Evolutionary conservation across 164 flowering plant species (phyloP), one percentile per base, ranked within the genome.

Genomic region (Annona cherimola): DNA sequence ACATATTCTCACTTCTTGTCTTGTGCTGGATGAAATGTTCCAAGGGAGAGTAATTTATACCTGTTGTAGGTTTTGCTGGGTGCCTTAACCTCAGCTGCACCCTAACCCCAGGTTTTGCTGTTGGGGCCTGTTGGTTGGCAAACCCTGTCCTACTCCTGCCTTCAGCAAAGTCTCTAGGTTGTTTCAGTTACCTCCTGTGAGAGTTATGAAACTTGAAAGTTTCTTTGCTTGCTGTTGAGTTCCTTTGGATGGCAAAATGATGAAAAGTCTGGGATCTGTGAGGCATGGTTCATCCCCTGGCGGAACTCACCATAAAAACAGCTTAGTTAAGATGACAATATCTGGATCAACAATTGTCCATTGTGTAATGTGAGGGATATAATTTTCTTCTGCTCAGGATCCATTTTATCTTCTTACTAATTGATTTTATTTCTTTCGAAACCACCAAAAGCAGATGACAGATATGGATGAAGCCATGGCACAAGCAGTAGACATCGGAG

Each of bases 401-500:
- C 57, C 57, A 8, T 50, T 50, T 50, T 16, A 8, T 50, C 14
- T 50, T 50, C 57, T 50, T 50, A 8, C 57, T 8, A 50, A 50
- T 16, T 50, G 57, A 50, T 50, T 5, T 50, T 11, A 16, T 50
- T 50, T 11, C 3, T 16, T 16, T 0, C 9, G 9, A 7, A 8
- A 50, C 18, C 40, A 57, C 4, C 45, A 55, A 72, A 41, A 61
- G 75, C 86, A 89, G 94, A 69, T 81, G 11, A 71, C 90, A 61
- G 95, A 94, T 75, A 88, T 87, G 71, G 99, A 95, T 84, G 98
- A 95, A 42, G 99, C 98, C 59, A 91, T 92, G 99, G 94, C 94
- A 55, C 83, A 77, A 78, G 99, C 99, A 71, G 96, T 95, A 71
- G 99, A 95, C 81, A 95, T 95, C 61, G 98, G 99, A 70, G 98